These are phyloP conservation scores for Cryptococcus sp. DNA, from an alignment of 1,284 basidiomycete genomes.

Conservation along the genomic window DNA sequence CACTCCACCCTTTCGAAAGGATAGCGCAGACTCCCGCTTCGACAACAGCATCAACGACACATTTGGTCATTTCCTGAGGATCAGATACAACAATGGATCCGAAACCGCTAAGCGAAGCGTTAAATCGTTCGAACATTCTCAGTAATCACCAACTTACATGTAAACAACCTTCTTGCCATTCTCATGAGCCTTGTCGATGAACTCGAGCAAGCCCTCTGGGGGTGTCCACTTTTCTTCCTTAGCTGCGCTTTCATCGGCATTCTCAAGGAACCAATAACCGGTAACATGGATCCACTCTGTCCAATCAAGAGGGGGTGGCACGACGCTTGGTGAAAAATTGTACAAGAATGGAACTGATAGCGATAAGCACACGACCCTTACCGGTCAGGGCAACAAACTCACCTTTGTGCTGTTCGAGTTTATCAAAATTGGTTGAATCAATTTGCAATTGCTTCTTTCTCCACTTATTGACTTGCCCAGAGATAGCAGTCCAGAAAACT, in stretches of 20 bases:
- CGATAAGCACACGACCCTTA: too few relatives aligned
- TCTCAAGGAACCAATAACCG: constrained; percentile 92
- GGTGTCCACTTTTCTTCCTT: constrained; percentile 80
- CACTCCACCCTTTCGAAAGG: constrained; percentile 96
- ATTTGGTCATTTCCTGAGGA: constrained; percentile 83
- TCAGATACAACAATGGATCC: constrained; percentile 98
- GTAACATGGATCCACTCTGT: constrained; percentile 97
- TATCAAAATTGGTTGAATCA: constrained; percentile 76
- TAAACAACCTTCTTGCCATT: constrained; percentile 87
- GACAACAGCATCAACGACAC: constrained; percentile 80
- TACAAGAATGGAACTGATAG: constrained; percentile 81
- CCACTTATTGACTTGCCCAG: constrained; percentile 94
- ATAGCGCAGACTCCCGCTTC: constrained; percentile 83
- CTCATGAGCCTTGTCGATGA: constrained; percentile 71
- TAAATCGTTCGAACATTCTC: neutral
- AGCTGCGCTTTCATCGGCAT: constrained; percentile 67
- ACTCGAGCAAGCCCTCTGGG: constrained; percentile 69
- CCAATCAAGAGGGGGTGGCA: constrained; percentile 92
- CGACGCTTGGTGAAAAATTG: constrained; percentile 86
- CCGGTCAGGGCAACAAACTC: neutral
- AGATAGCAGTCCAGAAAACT: constrained; percentile 92
- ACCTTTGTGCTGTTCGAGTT: constrained; percentile 84
- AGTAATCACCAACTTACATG: constrained; percentile 53
- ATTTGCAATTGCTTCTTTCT: constrained; percentile 72
- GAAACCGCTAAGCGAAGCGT: constrained; percentile 59